These are phyloP conservation scores for Corylus avellana DNA, from an alignment of 306 rosid species.

Conservation along the genomic window DNA sequence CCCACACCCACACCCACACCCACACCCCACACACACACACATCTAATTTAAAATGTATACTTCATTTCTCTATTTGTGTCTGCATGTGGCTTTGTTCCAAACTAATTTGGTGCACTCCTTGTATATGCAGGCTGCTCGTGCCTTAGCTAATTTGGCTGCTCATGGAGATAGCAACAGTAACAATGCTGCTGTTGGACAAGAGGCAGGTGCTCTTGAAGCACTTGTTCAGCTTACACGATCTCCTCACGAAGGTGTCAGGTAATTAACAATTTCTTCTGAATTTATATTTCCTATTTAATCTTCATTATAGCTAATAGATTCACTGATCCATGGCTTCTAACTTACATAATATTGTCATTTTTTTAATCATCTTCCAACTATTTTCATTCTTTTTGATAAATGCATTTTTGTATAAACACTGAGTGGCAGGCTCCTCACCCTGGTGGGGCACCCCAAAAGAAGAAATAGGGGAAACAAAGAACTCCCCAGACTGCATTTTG, in stretches of 20 bases:
- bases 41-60: no score
- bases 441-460: not conserved
- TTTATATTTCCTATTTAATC: not conserved
- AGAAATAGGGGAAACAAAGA: not conserved
- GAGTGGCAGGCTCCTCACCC: not conserved
- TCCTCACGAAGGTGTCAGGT: conserved; percentile 99
- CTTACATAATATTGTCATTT: not conserved
- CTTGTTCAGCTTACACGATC: conserved; percentile 97
- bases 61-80: not conserved
- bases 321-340: not conserved
- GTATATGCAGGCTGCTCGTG: conserved; percentile 91
- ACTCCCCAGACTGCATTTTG: not conserved
- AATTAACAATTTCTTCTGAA: conserved; percentile 25
- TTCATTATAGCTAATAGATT: not conserved
- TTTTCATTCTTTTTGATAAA: not conserved
- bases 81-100: conserved; percentile 3
- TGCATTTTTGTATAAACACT: not conserved
- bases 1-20: no score
- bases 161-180: conserved; percentile 99
- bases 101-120: conserved; percentile 26
- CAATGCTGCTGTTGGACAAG: conserved; percentile 98
- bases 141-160: conserved; percentile 99
- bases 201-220: conserved; percentile 99
- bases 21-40: no score
- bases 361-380: not conserved